phyloP scores from a whole-genome alignment of 192 early-diverging fungal genomes.

The Ramicandelaber brevisporus region DNA sequence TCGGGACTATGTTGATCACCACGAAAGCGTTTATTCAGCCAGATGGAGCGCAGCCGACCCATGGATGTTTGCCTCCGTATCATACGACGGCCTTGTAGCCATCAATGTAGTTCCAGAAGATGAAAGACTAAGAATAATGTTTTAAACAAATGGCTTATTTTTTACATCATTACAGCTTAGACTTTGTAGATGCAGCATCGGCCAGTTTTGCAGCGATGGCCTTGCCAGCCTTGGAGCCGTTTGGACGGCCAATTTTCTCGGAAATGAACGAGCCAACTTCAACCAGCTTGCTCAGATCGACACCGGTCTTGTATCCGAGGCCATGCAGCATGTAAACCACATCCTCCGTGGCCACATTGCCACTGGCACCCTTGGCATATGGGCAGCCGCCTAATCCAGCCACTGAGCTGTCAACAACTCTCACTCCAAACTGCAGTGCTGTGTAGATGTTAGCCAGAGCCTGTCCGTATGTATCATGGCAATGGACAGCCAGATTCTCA shows the following conservation, averaged over 20 bases:
- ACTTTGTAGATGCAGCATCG: no score
- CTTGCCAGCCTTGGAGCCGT: conserved; percentile 18
- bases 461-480: conserved; percentile 95
- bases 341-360: conserved; percentile 92
- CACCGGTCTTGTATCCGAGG: conserved; percentile 54
- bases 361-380: conserved; percentile 83
- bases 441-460: conserved; percentile 78
- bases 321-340: conserved; percentile 82
- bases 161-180: no score
- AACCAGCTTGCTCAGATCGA: conserved; percentile 46
- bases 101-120: conserved; percentile 70
- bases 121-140: conserved; percentile 66
- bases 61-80: conserved; percentile 85
- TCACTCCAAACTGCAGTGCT: conserved; percentile 55
- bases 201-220: conserved; percentile 9
- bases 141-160: no score
- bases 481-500: conserved; percentile 65
- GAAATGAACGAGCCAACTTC: conserved; percentile 75
- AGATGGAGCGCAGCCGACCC: conserved; percentile 78
- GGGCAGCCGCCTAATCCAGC: conserved; percentile 91
- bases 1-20: conserved; percentile 75
- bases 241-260: conserved; percentile 36
- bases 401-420: conserved; percentile 81
- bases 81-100: conserved; percentile 81
- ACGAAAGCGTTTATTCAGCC: conserved; percentile 76